Base-by-base conservation (phyloP, 179 eudicot genomes). In the Amaranthus tricolor region DNA sequence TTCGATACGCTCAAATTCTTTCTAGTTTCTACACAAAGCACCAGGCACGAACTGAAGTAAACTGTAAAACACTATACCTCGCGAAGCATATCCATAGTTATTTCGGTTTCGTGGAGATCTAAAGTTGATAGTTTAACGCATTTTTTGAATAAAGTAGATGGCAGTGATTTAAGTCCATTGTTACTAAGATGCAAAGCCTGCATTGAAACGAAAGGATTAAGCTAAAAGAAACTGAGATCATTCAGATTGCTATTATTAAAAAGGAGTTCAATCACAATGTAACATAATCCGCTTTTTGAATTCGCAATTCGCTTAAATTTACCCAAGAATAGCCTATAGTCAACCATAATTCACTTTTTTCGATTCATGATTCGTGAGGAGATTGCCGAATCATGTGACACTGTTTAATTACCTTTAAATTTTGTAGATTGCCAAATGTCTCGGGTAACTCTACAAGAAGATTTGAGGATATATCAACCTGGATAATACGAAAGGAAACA, bases 381-480 rank as follows among this genome's bases (percentile, higher is more conserved):
- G 40, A 31, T 31, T 31, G 3, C 40, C 3, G 40, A 31, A 31
- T 31, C 40, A 31, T 31, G 3, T 31, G 40, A 31, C 40, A 31
- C 40, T 2, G 40, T 31, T 31, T 4, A 31, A 31, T 31, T 4
- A 31, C 98, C 99, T 89, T 91, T 79, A 96, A 85, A 70, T 85
- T 83, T 48, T 76, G 85, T 59, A 96, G 82, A 66, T 82, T 84
- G 78, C 98, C 87, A 72, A 96, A 47, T 70, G 96, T 74, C 60
- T 83, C 91, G 20, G 97, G 99, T 79, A 96, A 82, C 67, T 88
- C 89, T 40, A 72, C 75, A 12, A 96, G 85, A 73, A 91, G 92
- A 91, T 96, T 96, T 43, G 92, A 86, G 72, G 96, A 93, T 70
- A 96, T 83, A 83, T 93, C 94, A 81, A 93, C 90, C 98, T 96